These are phyloP conservation scores for Amorphotheca resinae DNA, from an alignment of 495 filamentous ascomycete species.

Conservation along the genomic window DNA sequence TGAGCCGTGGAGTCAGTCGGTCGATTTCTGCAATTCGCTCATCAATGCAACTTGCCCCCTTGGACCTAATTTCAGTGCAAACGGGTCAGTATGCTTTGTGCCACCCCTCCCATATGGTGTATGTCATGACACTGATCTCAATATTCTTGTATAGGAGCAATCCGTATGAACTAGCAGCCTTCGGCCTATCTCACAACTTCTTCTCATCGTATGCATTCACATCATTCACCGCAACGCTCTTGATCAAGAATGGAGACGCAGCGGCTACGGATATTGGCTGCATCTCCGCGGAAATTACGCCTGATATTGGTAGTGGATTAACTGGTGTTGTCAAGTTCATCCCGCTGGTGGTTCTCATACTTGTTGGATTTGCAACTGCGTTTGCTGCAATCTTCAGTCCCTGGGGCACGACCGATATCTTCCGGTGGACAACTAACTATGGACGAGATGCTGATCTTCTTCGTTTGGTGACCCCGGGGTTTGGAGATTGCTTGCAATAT, in stretches of 20 bases:
- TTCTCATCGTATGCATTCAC: conserved; percentile 73
- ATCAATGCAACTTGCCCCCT: conserved; percentile 60
- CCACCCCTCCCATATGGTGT: not conserved
- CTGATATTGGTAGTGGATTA: conserved; percentile 54
- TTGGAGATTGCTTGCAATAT: conserved; percentile 94
- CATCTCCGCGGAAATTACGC: conserved; percentile 68
- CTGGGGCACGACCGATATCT: conserved; percentile 81
- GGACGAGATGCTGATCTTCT: conserved; percentile 87
- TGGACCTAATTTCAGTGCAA: conserved; percentile 47
- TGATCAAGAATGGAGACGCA: conserved; percentile 60
- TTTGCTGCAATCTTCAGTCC: conserved; percentile 81
- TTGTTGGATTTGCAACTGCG: conserved; percentile 70
- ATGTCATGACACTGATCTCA: not conserved
- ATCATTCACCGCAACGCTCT: conserved; percentile 57
- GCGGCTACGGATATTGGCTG: conserved; percentile 56
- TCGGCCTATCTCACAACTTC: conserved; percentile 67
- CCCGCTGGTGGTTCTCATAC: conserved; percentile 61
- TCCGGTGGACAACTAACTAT: conserved; percentile 92
- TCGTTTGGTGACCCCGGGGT: conserved; percentile 87
- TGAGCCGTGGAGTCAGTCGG: conserved; percentile 41
- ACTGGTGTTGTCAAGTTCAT: conserved; percentile 61
- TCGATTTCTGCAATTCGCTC: conserved; percentile 52
- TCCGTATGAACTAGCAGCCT: conserved; percentile 47
- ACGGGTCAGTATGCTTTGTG: conserved; percentile 10
- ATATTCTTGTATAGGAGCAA: conserved; percentile 28